Evolutionary conservation across 306 rosid species (phyloP).

Genomic region (Purshia tridentata): DNA sequence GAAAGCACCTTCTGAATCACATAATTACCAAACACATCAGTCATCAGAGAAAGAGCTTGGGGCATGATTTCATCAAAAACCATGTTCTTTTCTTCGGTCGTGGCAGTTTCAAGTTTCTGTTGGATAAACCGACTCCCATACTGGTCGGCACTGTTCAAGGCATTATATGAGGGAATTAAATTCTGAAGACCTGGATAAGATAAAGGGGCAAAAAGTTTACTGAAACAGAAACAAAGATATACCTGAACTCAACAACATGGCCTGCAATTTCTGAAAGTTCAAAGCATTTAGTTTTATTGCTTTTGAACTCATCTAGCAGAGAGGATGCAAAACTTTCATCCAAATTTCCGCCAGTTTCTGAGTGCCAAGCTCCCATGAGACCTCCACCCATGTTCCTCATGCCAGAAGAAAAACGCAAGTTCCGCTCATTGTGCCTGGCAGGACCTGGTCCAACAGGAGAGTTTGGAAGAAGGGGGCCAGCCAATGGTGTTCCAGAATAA

Average conservation of each 20-base stretch:
- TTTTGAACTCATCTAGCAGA: slow-evolving; percentile 83
- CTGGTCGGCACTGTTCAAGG: slow-evolving; percentile 73
- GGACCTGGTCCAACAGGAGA: slow-evolving; percentile 91
- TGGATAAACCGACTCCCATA: slow-evolving; percentile 95
- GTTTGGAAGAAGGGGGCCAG: slow-evolving; percentile 56
- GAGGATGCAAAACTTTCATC: slow-evolving; percentile 78
- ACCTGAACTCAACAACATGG: slow-evolving; percentile 84
- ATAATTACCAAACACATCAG: slow-evolving; percentile 95
- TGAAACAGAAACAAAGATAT: neutral
- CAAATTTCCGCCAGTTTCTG: slow-evolving; percentile 62
- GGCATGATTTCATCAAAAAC: slow-evolving; percentile 96
- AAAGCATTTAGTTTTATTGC: slow-evolving; percentile 80
- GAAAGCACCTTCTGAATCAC: slow-evolving; percentile 86
- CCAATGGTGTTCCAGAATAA: slow-evolving; percentile 78
- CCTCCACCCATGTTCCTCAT: slow-evolving; percentile 75
- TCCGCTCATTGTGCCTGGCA: slow-evolving; percentile 65
- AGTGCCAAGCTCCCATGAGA: slow-evolving; percentile 76
- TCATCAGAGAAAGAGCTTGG: slow-evolving; percentile 85
- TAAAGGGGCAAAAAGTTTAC: slow-evolving; percentile 1
- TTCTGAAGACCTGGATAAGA: neutral
- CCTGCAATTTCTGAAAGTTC: slow-evolving; percentile 81
- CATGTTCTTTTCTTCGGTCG: slow-evolving; percentile 83
- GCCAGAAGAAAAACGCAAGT: slow-evolving; percentile 76
- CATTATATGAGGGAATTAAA: slow-evolving; percentile 6
- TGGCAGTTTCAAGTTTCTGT: slow-evolving; percentile 91